Evolutionary conservation across 1,284 basidiomycete genomes (phyloP).

Genomic region (Neonothopanus nambi): DNA sequence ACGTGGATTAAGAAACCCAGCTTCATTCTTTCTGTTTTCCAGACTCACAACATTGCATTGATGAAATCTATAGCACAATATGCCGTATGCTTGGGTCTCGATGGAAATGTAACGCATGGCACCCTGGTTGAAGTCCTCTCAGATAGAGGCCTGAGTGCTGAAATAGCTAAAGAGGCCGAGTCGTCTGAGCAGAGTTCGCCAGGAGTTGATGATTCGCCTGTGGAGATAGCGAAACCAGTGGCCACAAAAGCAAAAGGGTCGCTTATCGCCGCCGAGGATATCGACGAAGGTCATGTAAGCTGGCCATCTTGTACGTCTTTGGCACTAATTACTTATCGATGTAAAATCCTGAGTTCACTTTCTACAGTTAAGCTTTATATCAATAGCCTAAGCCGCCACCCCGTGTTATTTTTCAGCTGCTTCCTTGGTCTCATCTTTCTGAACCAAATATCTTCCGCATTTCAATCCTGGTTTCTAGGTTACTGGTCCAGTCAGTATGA

Average conservation of each 20-base stretch:
- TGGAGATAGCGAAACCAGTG: constrained; percentile 10
- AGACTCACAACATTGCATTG: constrained; percentile 68
- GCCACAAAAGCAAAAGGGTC: constrained; percentile 22
- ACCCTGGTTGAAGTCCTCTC: constrained; percentile 36
- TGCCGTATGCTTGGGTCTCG: constrained; percentile 58
- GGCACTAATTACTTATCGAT: constrained; percentile 16
- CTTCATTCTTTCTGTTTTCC: background rate
- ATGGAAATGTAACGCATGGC: constrained; percentile 42
- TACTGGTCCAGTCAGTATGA: constrained; percentile 54
- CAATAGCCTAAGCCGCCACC: constrained; percentile 21
- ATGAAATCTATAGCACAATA: constrained; percentile 58
- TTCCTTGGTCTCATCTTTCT: constrained; percentile 29
- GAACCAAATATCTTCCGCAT: constrained; percentile 33
- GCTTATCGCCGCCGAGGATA: constrained; percentile 60
- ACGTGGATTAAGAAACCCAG: background rate
- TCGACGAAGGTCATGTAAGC: constrained; percentile 55
- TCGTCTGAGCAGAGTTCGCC: constrained; percentile 35
- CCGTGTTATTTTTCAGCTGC: constrained; percentile 20
- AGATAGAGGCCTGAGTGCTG: constrained; percentile 35
- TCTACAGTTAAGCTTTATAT: constrained; percentile 32
- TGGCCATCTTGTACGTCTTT: constrained; percentile 38
- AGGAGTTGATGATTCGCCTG: constrained; percentile 30
- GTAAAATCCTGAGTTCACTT: background rate
- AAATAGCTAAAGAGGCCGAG: constrained; percentile 33
- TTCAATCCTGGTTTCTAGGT: constrained; percentile 59